These are phyloP conservation scores for Gracilariopsis chorda DNA, from an alignment of 23 red algal species.

Conservation along the genomic window DNA sequence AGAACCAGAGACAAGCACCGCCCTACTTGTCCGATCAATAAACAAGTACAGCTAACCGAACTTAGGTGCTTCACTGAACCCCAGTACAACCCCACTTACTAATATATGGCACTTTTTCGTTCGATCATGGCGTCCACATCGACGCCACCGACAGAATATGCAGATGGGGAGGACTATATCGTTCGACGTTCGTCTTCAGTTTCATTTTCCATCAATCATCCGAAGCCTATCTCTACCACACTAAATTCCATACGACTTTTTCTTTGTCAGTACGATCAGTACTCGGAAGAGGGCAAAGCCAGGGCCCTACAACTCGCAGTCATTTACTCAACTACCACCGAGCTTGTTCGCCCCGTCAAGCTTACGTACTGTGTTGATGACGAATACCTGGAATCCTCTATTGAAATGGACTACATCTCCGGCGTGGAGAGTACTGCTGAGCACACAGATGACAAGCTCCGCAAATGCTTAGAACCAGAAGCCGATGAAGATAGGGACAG, in stretches of 20 bases:
- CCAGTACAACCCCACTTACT: too few relatives aligned
- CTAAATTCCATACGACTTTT: neutral
- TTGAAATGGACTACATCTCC: neutral
- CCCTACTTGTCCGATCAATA: too few relatives aligned
- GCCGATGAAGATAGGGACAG: neutral
- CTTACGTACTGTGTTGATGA: neutral
- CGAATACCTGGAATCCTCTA: neutral
- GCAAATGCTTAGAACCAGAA: neutral
- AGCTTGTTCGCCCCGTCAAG: conserved; percentile 2
- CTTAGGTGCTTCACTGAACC: too few relatives aligned
- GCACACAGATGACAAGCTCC: neutral
- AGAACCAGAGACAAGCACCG: too few relatives aligned
- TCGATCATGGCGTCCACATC: too few relatives aligned
- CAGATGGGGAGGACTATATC: too few relatives aligned
- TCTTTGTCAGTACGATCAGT: neutral
- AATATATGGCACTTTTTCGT: too few relatives aligned
- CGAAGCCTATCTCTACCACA: neutral
- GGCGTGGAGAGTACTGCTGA: neutral
- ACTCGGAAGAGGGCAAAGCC: neutral
- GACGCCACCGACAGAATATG: too few relatives aligned
- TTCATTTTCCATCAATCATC: neutral
- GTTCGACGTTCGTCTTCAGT: neutral
- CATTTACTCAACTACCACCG: neutral
- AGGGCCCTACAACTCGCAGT: neutral
- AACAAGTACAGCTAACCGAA: too few relatives aligned